Conservation (phyloP, 176 grass and related monocot species). For the Rhynchospora tenuis region DNA sequence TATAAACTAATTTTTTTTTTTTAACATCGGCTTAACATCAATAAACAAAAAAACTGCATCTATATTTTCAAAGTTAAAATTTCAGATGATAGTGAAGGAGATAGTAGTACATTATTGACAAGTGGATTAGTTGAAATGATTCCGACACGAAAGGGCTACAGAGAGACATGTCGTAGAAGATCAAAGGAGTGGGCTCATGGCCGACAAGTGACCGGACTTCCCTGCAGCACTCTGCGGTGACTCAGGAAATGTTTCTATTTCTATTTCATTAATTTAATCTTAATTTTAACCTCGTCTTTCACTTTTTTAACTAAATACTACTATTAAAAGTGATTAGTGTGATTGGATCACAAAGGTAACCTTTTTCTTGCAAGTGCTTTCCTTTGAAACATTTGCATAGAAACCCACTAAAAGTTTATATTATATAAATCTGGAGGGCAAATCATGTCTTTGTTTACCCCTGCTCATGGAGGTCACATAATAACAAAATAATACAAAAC, state of each 20-base stretch:
- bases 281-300: neutral
- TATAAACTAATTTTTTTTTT: no score
- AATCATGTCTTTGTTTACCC: neutral
- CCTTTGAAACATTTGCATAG: neutral
- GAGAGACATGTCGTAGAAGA: neutral
- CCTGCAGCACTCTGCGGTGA: slow-evolving; percentile 22
- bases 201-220: slow-evolving; percentile 19
- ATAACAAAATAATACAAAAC: no score
- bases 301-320: neutral
- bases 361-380: neutral
- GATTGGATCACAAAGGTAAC: neutral
- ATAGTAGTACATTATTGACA: no score
- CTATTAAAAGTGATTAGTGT: neutral
- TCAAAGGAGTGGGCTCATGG: neutral
- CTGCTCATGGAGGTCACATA: no score
- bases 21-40: no score
- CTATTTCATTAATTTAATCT: neutral
- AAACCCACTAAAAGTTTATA: neutral
- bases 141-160: neutral
- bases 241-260: slow-evolving; percentile 24
- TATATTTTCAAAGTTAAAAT: no score
- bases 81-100: no score
- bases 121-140: neutral
- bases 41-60: no score
- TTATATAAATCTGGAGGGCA: neutral